These are phyloP conservation scores for peach (Prunus persica) DNA, from an alignment of 306 rosid genomes.

Conservation along the genomic window Prunus_persica_NCBIv2 NC_034009.1:42483001-42483500, in stretches of 20 bases:
- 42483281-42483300: neutral
- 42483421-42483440: neutral
- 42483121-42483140: neutral
- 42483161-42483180: neutral
- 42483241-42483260: conserved; percentile 3
- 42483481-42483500: conserved; percentile 24
- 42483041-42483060: neutral
- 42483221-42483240: neutral
- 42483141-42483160: neutral
- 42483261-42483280: neutral
- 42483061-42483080: neutral
- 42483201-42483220: neutral
- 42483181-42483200: neutral
- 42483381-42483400: conserved; percentile 5
- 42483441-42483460: neutral
- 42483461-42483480: neutral
- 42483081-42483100: neutral
- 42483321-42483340: neutral
- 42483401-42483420: conserved; percentile 13
- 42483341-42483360: neutral
- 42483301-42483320: neutral
- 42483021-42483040: neutral
- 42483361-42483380: neutral
- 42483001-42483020: neutral
- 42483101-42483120: neutral